Evolutionary conservation across 1,284 basidiomycete genomes (phyloP).

Genomic region (Pyrrhoderma lamaoense): DNA sequence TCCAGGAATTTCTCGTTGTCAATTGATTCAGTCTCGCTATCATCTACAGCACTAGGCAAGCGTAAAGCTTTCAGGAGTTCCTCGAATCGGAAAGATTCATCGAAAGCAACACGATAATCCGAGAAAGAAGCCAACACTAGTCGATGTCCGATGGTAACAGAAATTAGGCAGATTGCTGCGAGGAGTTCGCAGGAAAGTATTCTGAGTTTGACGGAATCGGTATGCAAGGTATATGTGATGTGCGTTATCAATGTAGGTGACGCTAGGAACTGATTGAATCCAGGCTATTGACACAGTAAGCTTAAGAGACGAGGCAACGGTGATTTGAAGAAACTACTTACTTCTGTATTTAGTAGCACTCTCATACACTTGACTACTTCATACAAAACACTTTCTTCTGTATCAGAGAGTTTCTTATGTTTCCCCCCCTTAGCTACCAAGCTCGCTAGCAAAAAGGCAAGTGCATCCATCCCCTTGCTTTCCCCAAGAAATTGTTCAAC

Average conservation of each 20-base stretch:
- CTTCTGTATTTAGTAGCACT: constrained; percentile 80
- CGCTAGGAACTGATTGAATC: constrained; percentile 64
- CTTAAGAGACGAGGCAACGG: neutral
- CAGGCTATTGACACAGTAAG: constrained; percentile 39
- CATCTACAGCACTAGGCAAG: constrained; percentile 37
- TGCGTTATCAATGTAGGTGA: constrained; percentile 65
- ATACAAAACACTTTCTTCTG: constrained; percentile 60
- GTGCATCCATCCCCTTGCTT: constrained; percentile 59
- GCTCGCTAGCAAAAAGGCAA: constrained; percentile 49
- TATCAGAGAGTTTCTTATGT: constrained; percentile 49
- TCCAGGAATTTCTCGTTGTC: constrained; percentile 39
- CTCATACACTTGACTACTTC: constrained; percentile 78
- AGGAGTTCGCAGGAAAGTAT: constrained; percentile 72
- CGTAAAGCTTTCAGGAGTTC: constrained; percentile 62
- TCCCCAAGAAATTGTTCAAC: constrained; percentile 67
- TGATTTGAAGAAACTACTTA: constrained; percentile 33
- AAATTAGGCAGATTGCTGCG: constrained; percentile 76
- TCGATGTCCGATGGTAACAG: constrained; percentile 63
- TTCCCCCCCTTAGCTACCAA: constrained; percentile 61
- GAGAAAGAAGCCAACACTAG: constrained; percentile 73
- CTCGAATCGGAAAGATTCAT: constrained; percentile 77
- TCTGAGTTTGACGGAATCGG: constrained; percentile 63
- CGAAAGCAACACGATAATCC: constrained; percentile 66
- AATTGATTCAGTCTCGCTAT: constrained; percentile 30
- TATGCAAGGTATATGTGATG: constrained; percentile 66